Conservation (phyloP, 371 early-diverging fungal species). For the Batrachochytrium dendrobatidis region DNA sequence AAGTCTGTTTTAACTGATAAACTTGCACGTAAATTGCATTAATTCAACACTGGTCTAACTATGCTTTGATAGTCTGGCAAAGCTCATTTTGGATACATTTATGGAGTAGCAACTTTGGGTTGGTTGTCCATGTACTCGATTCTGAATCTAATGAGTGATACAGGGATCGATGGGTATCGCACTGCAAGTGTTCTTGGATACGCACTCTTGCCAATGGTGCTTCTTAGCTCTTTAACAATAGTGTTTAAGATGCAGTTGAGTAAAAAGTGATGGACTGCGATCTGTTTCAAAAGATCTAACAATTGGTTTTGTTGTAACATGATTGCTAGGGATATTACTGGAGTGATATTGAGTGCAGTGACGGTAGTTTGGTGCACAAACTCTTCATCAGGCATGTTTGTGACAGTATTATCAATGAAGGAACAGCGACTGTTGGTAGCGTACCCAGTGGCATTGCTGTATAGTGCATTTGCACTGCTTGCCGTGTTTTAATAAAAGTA, state of each 20-base stretch:
- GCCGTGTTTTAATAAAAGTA: constrained; percentile 84
- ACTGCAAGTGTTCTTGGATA: constrained; percentile 95
- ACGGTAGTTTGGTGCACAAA: constrained; percentile 91
- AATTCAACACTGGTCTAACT: background rate
- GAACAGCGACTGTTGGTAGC: constrained; percentile 92
- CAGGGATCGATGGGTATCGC: constrained; percentile 76
- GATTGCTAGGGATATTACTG: constrained; percentile 7
- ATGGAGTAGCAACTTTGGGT: constrained; percentile 89
- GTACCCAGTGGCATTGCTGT: constrained; percentile 91
- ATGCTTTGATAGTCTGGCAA: constrained; percentile 63
- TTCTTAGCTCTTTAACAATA: constrained; percentile 37
- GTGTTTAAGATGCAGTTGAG: constrained; percentile 27
- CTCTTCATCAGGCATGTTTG: constrained; percentile 92
- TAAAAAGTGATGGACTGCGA: background rate
- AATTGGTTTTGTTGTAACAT: background rate
- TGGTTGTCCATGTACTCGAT: constrained; percentile 79
- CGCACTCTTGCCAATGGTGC: constrained; percentile 90
- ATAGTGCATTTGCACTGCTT: constrained; percentile 90
- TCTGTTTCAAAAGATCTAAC: constrained; percentile 5
- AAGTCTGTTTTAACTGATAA: constrained; percentile 13
- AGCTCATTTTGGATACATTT: constrained; percentile 94
- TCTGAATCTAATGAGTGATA: constrained; percentile 88
- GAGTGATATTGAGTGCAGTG: constrained; percentile 50
- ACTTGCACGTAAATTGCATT: background rate
- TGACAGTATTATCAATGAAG: constrained; percentile 81